These are phyloP conservation scores for Rosa persica DNA, from an alignment of 306 rosid species.

Conservation along the genomic window DNA sequence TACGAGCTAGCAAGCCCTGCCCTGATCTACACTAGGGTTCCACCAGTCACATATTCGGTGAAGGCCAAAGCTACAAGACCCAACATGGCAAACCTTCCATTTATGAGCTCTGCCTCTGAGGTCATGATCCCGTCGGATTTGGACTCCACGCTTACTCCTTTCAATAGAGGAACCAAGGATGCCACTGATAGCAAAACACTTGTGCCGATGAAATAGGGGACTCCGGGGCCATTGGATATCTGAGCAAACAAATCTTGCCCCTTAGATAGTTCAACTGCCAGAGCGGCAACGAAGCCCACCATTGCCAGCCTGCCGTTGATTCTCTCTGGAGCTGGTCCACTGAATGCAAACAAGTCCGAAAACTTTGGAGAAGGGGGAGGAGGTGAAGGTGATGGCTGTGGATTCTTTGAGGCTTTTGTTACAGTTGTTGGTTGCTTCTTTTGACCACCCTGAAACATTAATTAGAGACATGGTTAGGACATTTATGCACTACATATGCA, in stretches of 20 bases:
- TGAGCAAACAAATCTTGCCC: constrained; percentile 56
- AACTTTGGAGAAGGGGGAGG: constrained; percentile 30
- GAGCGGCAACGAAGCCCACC: constrained; percentile 63
- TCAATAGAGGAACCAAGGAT: constrained; percentile 55
- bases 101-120: constrained; percentile 64
- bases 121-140: constrained; percentile 50
- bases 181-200: constrained; percentile 48
- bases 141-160: constrained; percentile 59
- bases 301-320: constrained; percentile 69
- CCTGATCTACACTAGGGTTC: not conserved
- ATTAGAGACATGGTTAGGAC: too few relatives aligned
- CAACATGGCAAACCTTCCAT: constrained; percentile 72
- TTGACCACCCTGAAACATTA: not conserved
- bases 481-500: too few relatives aligned
- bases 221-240: constrained; percentile 47
- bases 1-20: too few relatives aligned
- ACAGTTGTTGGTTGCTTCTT: constrained; percentile 14
- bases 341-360: constrained; percentile 49
- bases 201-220: constrained; percentile 57
- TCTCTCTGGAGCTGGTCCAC: constrained; percentile 75
- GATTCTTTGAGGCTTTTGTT: not conserved
- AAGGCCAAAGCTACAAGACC: constrained; percentile 63
- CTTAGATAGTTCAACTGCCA: constrained; percentile 49
- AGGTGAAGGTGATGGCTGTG: not conserved
- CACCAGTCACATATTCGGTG: constrained; percentile 57